These are phyloP conservation scores for Echites panduratus DNA, from an alignment of 257 asterid species.

Conservation along the genomic window DNA sequence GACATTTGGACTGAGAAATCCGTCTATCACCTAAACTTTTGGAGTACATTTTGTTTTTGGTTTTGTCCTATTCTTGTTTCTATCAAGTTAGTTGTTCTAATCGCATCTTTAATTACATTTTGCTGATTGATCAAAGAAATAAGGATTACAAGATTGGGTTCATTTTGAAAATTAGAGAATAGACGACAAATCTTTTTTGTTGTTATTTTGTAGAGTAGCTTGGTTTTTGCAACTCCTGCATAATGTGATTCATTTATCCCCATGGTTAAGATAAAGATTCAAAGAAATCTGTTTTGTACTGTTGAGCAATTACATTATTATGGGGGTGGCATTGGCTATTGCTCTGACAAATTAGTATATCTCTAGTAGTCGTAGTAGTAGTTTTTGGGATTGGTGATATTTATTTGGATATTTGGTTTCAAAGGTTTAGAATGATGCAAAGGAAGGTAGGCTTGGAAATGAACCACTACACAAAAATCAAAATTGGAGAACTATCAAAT, in stretches of 20 bases:
- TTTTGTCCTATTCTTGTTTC: no score
- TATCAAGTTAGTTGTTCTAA: not conserved
- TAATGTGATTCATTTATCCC: constrained; percentile 10
- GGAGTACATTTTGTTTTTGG: not conserved
- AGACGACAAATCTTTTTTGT: constrained; percentile 11
- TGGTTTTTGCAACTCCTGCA: constrained; percentile 11
- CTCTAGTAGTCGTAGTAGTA: not conserved
- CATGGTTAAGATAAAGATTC: constrained; percentile 9
- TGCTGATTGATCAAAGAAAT: constrained; percentile 77
- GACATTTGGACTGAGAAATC: not conserved
- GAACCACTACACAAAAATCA: no score
- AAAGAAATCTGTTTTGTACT: constrained; percentile 25
- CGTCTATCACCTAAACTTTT: not conserved
- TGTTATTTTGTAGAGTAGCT: constrained; percentile 1
- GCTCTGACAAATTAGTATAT: constrained; percentile 4
- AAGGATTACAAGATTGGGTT: constrained; percentile 86
- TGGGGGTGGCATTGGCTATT: constrained; percentile 11
- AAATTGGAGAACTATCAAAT: no score
- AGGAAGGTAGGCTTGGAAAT: no score
- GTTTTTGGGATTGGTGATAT: constrained; percentile 15
- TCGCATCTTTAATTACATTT: constrained; percentile 5
- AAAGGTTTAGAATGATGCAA: not conserved
- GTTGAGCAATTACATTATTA: constrained; percentile 6
- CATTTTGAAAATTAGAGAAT: constrained; percentile 82
- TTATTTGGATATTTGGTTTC: constrained; percentile 8